These are phyloP conservation scores for Saccharomyces pastorianus DNA, from an alignment of 1,139 yeast species.

Conservation along the genomic window DNA sequence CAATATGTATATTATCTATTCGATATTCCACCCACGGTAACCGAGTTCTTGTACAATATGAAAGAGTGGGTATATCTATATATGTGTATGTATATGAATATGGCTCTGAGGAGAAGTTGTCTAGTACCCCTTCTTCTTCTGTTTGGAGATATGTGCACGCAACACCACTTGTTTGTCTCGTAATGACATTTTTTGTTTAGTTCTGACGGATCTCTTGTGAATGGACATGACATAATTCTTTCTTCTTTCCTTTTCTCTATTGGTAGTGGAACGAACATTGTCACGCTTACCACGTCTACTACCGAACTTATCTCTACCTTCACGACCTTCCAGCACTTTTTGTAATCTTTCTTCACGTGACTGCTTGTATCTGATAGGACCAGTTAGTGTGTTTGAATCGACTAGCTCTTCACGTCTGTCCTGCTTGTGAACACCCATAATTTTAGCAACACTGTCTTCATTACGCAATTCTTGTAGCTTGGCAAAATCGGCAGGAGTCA, in stretches of 20 bases:
- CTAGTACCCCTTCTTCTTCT: constrained; percentile 71
- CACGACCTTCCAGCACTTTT: constrained; percentile 81
- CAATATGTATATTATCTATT: not conserved
- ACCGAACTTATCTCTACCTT: constrained; percentile 85
- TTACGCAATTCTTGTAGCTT: constrained; percentile 79
- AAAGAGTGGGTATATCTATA: not conserved
- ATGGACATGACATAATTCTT: constrained; percentile 99
- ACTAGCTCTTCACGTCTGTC: constrained; percentile 67
- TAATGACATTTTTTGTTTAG: constrained; percentile 81
- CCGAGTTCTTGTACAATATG: not conserved
- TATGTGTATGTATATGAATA: not conserved
- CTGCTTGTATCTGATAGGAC: constrained; percentile 78
- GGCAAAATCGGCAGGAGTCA: constrained; percentile 97
- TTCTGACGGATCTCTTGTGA: constrained; percentile 88
- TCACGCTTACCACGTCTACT: constrained; percentile 80
- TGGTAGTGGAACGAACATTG: constrained; percentile 79
- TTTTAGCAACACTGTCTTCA: constrained; percentile 75
- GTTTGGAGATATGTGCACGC: constrained; percentile 78
- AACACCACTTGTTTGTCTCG: constrained; percentile 84
- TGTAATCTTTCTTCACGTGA: constrained; percentile 83
- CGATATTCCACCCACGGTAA: not conserved
- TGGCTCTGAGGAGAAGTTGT: not conserved
- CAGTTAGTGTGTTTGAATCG: constrained; percentile 72
- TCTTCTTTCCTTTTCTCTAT: constrained; percentile 92
- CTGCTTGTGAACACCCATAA: constrained; percentile 49